Evolutionary conservation across 306 rosid species (phyloP).

Genomic region (Rosa rugosa): DNA sequence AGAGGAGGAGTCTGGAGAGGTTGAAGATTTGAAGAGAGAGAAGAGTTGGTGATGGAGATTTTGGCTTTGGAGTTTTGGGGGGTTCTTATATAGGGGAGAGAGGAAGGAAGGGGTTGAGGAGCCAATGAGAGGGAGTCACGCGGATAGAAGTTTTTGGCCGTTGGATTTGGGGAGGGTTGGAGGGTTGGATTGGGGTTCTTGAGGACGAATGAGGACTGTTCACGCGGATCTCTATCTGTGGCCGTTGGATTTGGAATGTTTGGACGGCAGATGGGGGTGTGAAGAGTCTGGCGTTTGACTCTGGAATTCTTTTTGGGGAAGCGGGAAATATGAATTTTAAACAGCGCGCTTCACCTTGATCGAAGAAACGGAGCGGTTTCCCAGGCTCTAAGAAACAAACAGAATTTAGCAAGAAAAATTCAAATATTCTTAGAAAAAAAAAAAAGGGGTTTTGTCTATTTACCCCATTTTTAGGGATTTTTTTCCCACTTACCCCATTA

Average conservation of each 20-base stretch:
- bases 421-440: too few relatives aligned
- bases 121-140: background rate
- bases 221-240: background rate
- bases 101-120: background rate
- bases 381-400: too few relatives aligned
- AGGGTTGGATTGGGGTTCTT: background rate
- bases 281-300: background rate
- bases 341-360: background rate
- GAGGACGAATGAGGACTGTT: background rate
- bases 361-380: too few relatives aligned
- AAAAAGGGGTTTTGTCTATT: too few relatives aligned
- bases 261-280: background rate
- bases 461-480: too few relatives aligned
- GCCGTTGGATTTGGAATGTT: slow-evolving; percentile 2
- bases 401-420: too few relatives aligned
- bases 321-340: slow-evolving; percentile 10
- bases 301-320: background rate
- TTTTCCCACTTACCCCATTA: too few relatives aligned
- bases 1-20: too few relatives aligned
- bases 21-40: background rate
- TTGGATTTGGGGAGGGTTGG: background rate
- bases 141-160: background rate
- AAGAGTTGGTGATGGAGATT: background rate
- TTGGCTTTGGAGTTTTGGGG: background rate
- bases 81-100: background rate